phyloP scores from a whole-genome alignment of 225 moss, liverwort and hornwort species.

The Marchantia paleacea region DNA sequence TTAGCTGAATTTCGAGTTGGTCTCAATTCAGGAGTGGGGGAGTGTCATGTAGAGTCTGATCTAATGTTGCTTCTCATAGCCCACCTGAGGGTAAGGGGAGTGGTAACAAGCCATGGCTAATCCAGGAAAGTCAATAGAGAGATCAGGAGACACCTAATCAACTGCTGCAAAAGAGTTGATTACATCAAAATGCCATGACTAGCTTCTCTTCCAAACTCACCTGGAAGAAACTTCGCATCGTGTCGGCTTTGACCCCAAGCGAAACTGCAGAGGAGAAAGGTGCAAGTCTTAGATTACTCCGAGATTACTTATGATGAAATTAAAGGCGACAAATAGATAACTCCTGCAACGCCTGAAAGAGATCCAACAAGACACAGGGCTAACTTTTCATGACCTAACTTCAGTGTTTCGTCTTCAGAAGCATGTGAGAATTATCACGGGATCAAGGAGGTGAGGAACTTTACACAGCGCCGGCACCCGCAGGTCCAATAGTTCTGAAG shows the following conservation, averaged over 20 bases:
- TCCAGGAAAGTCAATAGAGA: too few relatives aligned
- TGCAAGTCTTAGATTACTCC: not conserved
- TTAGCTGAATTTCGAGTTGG: too few relatives aligned
- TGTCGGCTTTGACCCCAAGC: constrained; percentile 68
- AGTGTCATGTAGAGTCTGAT: too few relatives aligned
- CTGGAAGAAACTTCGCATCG: constrained; percentile 62
- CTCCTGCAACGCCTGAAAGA: not conserved
- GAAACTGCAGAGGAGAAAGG: constrained; percentile 48
- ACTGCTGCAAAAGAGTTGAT: too few relatives aligned
- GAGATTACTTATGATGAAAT: not conserved
- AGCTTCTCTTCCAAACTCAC: constrained; percentile 29
- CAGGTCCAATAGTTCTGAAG: constrained; percentile 78
- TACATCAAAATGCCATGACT: too few relatives aligned
- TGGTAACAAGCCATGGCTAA: too few relatives aligned
- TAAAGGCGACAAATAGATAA: not conserved
- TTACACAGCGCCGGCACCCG: constrained; percentile 78
- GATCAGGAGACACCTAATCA: too few relatives aligned
- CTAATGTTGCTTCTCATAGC: too few relatives aligned
- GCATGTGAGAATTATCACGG: not conserved
- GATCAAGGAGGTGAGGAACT: constrained; percentile 8
- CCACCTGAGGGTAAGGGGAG: too few relatives aligned
- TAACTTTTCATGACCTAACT: not conserved
- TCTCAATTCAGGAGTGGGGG: too few relatives aligned
- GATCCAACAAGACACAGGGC: not conserved
- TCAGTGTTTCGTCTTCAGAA: not conserved